Evolutionary conservation across 2,329 filamentous ascomycete genomes (phyloP).

Genomic region (Colletotrichum truncatum): DNA sequence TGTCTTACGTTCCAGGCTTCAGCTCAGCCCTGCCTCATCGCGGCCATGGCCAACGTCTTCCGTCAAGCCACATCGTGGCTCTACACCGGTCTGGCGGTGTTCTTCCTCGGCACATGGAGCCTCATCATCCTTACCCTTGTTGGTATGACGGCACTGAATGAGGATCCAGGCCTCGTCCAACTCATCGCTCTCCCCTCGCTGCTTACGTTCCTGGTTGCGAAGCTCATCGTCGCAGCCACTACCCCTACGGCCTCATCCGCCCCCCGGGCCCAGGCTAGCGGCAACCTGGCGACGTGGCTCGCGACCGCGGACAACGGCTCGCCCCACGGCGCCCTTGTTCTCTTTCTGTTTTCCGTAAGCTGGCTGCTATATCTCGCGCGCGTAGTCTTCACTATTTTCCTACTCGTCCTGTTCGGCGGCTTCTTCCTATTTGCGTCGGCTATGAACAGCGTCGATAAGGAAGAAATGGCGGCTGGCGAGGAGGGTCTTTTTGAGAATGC

Average conservation of each 20-base stretch:
- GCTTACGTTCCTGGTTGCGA: constrained; percentile 23
- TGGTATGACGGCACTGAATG: neutral
- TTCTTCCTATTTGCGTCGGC: constrained; percentile 11
- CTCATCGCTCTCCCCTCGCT: constrained; percentile 26
- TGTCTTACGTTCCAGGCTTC: too few relatives aligned
- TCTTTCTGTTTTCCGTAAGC: constrained; percentile 10
- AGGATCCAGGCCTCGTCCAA: constrained; percentile 5
- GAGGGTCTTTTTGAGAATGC: neutral
- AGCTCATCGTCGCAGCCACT: constrained; percentile 10
- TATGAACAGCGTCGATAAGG: neutral
- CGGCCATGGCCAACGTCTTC: constrained; percentile 15
- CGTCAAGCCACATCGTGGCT: constrained; percentile 21
- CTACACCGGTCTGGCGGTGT: constrained; percentile 17
- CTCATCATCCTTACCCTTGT: constrained; percentile 7
- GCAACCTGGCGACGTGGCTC: constrained; percentile 21
- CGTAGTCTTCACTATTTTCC: constrained; percentile 14
- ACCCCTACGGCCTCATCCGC: neutral
- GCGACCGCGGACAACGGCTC: constrained; percentile 25
- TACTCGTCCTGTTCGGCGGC: neutral
- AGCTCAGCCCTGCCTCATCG: too few relatives aligned
- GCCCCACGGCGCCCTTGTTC: constrained; percentile 23
- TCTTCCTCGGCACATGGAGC: constrained; percentile 11
- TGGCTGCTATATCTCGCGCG: constrained; percentile 24
- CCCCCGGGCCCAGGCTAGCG: neutral
- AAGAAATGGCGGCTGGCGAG: neutral